Percentiles rank a stretch among this genome's conserved stretches.
These are phyloP conservation scores for Chytridium lagenaria DNA, from an alignment of 371 early-diverging fungal genomes.

Conservation along the genomic window DNA sequence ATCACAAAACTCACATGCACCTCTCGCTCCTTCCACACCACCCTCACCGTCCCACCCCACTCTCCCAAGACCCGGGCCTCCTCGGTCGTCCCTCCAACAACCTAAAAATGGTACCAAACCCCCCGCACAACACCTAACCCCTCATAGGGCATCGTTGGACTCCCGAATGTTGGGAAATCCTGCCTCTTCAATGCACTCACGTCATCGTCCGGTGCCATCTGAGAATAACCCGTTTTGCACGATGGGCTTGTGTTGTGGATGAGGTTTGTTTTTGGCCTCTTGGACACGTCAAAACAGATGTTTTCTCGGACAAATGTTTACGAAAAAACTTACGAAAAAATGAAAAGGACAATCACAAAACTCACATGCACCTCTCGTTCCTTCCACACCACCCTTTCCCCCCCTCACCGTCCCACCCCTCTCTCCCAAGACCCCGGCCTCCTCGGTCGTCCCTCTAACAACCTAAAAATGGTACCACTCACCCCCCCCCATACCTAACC, in stretches of 20 bases:
- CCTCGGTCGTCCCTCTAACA: conserved; percentile 91
- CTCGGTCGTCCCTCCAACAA: conserved; percentile 93
- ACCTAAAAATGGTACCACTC: conserved; percentile 75
- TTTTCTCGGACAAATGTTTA: too few species aligned
- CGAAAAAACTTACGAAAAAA: too few species aligned
- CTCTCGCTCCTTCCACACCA: too few species aligned
- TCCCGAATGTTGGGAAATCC: conserved; percentile 99
- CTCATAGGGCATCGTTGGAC: conserved; percentile 86
- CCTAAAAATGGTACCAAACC: conserved; percentile 70
- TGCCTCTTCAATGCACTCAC: conserved; percentile 98
- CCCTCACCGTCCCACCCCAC: too few species aligned
- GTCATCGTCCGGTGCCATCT: conserved; percentile 75
- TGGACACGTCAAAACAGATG: too few species aligned
- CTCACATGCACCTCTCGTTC: too few species aligned
- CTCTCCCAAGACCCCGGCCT: conserved; percentile 41
- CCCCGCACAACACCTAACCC: not conserved
- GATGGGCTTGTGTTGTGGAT: conserved; percentile 91
- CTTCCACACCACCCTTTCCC: too few species aligned
- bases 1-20: too few species aligned
- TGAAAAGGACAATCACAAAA: too few species aligned
- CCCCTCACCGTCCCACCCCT: too few species aligned
- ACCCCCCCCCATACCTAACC: not conserved
- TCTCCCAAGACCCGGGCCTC: conserved; percentile 42
- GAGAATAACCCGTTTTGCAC: conserved; percentile 72
- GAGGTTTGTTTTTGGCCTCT: conserved; percentile 88